Evolutionary conservation across 1,139 yeast species (phyloP).

Genomic region (Scheffersomyces parashehatae): DNA sequence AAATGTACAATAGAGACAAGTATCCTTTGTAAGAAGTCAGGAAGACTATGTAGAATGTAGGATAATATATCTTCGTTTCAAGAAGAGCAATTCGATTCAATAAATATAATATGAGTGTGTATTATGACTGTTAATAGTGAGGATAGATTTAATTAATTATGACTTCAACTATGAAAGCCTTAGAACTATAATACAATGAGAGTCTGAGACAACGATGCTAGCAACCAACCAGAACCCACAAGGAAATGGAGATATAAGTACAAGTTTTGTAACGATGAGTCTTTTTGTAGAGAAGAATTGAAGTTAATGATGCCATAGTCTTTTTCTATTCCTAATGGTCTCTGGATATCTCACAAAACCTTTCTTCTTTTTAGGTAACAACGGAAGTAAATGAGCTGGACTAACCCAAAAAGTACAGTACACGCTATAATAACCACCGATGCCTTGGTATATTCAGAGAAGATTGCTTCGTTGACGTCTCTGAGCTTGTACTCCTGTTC

Average conservation of each 20-base stretch:
- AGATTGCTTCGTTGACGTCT: conserved; percentile 43
- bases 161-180: no score
- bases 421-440: conserved; percentile 27
- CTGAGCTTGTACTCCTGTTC: conserved; percentile 38
- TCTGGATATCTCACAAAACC: conserved; percentile 14
- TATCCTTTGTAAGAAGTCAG: not conserved
- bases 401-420: conserved; percentile 30
- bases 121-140: no score
- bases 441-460: conserved; percentile 30
- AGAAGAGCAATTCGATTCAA: no score
- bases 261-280: no score
- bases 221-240: no score
- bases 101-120: no score
- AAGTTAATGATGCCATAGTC: not conserved
- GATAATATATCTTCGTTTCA: not conserved
- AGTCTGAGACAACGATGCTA: no score
- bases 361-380: conserved; percentile 29
- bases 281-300: not conserved
- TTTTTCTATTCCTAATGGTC: no score
- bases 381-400: conserved; percentile 31
- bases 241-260: no score
- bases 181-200: no score
- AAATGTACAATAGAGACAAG: not conserved
- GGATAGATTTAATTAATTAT: no score
- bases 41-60: not conserved